Evolutionary conservation across 1,284 basidiomycete species (phyloP), one percentile per base, ranked within the genome.

Genomic region (Moesziomyces aphidis): DNA sequence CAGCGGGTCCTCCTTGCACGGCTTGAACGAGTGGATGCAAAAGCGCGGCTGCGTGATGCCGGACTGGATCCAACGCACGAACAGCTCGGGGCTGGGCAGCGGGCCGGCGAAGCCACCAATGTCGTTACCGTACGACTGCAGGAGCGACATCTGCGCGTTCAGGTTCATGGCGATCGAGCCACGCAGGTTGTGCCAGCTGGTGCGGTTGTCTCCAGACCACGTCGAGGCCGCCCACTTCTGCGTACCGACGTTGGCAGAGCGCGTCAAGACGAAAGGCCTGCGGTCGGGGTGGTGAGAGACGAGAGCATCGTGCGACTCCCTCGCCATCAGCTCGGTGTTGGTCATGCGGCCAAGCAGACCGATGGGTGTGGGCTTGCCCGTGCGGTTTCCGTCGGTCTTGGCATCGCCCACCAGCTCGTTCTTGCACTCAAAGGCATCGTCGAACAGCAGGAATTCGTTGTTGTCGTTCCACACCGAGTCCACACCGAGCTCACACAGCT

Each of bases 381-480:
- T 67, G 26, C 70, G 63, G 36, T 59, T 73, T 6, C 70, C 70
- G 28, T 73, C 70, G 15, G 52, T 49, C 50, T 58, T 63, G 39
- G 60, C 52, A 50, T 73, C 57, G 44, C 60, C 70, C 4, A 44
- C 45, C 2, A 76, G 65, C 54, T 78, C 70, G 73, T 78, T 79
- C 44, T 70, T 72, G 55, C 71, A 76, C 36, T 82, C 55, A 67
- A 84, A 86, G 15, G 71, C 78, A 66, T 86, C 86, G 51, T 86
- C 85, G 52, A 86, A 86, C 9, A 86, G 80, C 39, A 83, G 82
- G 60, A 81, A 87, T 69, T 87, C 86, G 82, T 86, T 85, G 82
- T 87, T 87, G 73, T 87, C 86, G 73, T 86, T 86, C 86, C 86
- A 86, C 76, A 86, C 85, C 39, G 83, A 84, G 63, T 86, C 86